These are phyloP conservation scores for Physcomitrium patens DNA, from an alignment of 225 moss, liverwort and hornwort genomes.

Conservation along the genomic window DNA sequence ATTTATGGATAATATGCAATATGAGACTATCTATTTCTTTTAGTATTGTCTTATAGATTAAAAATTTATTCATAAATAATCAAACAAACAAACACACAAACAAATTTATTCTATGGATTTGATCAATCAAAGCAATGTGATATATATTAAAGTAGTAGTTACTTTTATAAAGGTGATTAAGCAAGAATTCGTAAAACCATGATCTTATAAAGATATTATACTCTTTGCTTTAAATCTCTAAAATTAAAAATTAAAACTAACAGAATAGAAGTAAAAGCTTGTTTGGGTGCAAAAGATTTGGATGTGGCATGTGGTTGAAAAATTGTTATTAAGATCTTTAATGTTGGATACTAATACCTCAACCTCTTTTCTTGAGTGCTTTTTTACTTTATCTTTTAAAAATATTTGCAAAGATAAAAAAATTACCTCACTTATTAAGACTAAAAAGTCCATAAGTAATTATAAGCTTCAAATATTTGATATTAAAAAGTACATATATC, in stretches of 20 bases:
- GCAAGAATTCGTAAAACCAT: too few relatives aligned
- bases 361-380: constrained; percentile 12
- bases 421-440: background rate
- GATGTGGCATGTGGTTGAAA: constrained; percentile 28
- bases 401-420: background rate
- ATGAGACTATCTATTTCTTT: too few relatives aligned
- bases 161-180: too few relatives aligned
- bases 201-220: background rate
- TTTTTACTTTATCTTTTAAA: background rate
- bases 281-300: constrained; percentile 11
- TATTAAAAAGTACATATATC: background rate
- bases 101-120: too few relatives aligned
- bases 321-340: constrained; percentile 31
- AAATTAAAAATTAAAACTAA: constrained; percentile 29
- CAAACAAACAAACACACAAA: too few relatives aligned
- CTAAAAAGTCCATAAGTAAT: background rate
- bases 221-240: background rate
- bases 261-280: constrained; percentile 32
- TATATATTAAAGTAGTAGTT: too few relatives aligned
- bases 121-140: too few relatives aligned
- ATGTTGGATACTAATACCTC: constrained; percentile 33
- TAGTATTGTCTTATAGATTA: too few relatives aligned
- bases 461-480: too few relatives aligned
- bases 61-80: too few relatives aligned
- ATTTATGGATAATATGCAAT: too few relatives aligned